Conservation (phyloP, 2,329 filamentous ascomycete species). For the Pseudocercospora fuligena region DNA sequence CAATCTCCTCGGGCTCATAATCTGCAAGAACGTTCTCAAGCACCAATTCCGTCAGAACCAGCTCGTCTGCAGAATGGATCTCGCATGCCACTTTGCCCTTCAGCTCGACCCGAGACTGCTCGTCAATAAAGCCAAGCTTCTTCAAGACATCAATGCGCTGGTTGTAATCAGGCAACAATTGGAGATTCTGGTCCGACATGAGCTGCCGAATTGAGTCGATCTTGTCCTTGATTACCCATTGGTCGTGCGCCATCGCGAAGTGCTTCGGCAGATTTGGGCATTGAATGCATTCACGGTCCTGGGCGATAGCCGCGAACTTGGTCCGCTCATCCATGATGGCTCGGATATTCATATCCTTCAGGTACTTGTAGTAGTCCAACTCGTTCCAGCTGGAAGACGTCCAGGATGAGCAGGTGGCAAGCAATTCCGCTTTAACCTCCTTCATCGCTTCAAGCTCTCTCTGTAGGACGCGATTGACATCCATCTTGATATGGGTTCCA, state of each 20-base stretch:
- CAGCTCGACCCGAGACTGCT: conserved; percentile 82
- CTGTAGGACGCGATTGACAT: conserved; percentile 46
- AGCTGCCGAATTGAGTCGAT: conserved; percentile 84
- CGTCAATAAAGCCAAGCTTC: conserved; percentile 90
- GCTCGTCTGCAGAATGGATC: conserved; percentile 94
- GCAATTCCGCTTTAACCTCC: conserved; percentile 70
- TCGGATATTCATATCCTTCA: conserved; percentile 81
- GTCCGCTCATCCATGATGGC: conserved; percentile 76
- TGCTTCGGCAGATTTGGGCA: conserved; percentile 88
- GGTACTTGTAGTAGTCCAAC: conserved; percentile 72
- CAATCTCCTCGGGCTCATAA: conserved; percentile 95
- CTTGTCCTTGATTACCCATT: conserved; percentile 94
- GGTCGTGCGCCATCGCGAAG: conserved; percentile 93
- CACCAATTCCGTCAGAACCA: conserved; percentile 93
- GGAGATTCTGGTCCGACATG: conserved; percentile 94
- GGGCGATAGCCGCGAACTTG: conserved; percentile 66
- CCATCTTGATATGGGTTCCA: conserved; percentile 58
- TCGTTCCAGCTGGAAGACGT: conserved; percentile 78
- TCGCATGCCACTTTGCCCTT: conserved; percentile 99
- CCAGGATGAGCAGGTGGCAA: conserved; percentile 75
- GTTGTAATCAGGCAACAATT: conserved; percentile 94
- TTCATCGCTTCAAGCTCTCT: conserved; percentile 55
- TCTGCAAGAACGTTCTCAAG: conserved; percentile 95
- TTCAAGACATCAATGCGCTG: conserved; percentile 91
- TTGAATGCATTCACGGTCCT: conserved; percentile 66